phyloP scores from a whole-genome alignment of 345 rosid species.

The Gossypium longicalyx region DNA sequence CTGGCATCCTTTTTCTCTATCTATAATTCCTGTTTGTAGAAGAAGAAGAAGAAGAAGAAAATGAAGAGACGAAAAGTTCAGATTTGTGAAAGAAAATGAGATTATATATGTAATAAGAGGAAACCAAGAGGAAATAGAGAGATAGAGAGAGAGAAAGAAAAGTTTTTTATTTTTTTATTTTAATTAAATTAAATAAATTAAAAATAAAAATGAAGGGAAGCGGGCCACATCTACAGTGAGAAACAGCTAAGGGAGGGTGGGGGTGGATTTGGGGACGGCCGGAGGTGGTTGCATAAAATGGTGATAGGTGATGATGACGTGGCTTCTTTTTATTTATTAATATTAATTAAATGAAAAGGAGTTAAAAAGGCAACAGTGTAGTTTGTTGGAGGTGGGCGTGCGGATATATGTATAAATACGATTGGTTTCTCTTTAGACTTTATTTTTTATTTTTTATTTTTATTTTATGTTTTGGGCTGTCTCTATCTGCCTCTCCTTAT shows the following conservation, averaged over 20 bases:
- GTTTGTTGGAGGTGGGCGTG: background rate
- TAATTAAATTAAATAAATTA: background rate
- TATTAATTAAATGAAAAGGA: background rate
- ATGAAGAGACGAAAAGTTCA: constrained; percentile 16
- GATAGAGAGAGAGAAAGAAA: background rate
- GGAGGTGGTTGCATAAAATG: constrained; percentile 41
- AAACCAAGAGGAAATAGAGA: constrained; percentile 22
- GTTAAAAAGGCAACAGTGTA: background rate
- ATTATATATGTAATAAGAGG: constrained; percentile 16
- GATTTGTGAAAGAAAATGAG: background rate
- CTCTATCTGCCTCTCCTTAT: background rate
- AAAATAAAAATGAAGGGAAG: background rate
- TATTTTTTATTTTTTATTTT: too few species aligned
- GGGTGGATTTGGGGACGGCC: constrained; percentile 28
- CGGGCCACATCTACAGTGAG: constrained; percentile 23
- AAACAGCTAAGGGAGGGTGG: constrained; percentile 27
- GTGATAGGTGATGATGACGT: constrained; percentile 2
- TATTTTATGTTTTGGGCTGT: background rate
- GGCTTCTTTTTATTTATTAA: background rate
- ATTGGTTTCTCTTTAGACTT: background rate
- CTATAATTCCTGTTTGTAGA: background rate
- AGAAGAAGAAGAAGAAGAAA: background rate
- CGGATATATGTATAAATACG: background rate
- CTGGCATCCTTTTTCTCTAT: constrained; percentile 43
- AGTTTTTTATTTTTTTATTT: background rate